Evolutionary conservation across 306 rosid species (phyloP), one percentile per base, ranked within the genome.

Genomic region (Argentina anserina): DNA sequence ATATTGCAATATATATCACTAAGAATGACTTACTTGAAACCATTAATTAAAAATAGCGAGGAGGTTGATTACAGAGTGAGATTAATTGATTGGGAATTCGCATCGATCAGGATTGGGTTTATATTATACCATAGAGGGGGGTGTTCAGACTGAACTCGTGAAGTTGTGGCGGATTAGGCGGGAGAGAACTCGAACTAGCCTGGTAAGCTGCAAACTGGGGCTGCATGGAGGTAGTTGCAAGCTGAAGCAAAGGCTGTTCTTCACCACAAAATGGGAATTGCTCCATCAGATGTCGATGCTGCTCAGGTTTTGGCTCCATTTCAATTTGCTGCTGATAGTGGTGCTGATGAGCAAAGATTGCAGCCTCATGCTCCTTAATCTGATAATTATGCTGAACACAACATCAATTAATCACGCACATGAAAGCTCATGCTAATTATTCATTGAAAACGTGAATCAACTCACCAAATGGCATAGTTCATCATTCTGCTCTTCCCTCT

Each of bases 381-480:
- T 69, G n/a, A n/a, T n/a, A 40, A 25, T 26, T 33, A 1, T 10
- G n/a, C 31, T 9, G 45, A 18, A 20, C 20, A 34, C 12, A n/a
- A 11, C 23, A 3, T 50, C 45, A 20, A 52, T 70, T 6, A 41
- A 28, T 17, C 25, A 34, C 23, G 23, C 0, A 43, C 36, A 28
- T 2, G 40, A 39, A 28, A 33, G 1, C 15, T 8, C 39, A 42
- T 21, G 33, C 12, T 20, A 36, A 59, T 11, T 11, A 20, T 0
- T 26, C 50, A 70, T 17, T 12, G n/a, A 8, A 47, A 33, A 34
- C 42, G 49, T 29, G 17, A 69, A 31, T 26, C 36, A 55, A 18
- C 86, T 86, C 76, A 91, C 97, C 90, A 85, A 76, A 49, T 75
- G 84, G 69, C 79, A 81, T 64, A 92, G 71, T 52, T 82, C 83